Evolutionary conservation across 176 grass and related monocot species (phyloP), one percentile per base, ranked within the genome.

Genomic region (Saccharum officinarum): DNA sequence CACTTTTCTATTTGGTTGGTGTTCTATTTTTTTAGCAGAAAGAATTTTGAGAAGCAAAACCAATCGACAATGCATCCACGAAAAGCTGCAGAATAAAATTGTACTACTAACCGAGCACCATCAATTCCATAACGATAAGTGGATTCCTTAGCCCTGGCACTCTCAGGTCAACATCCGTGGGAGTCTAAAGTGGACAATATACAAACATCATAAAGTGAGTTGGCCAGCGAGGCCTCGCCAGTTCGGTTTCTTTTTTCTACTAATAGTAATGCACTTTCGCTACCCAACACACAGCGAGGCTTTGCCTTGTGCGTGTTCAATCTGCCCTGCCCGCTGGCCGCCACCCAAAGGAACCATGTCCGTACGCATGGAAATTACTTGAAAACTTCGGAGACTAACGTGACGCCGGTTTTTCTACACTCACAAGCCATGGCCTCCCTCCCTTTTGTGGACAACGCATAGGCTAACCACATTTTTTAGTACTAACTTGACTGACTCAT

Each of bases 401-500:
- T n/a, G n/a, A n/a, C n/a, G n/a, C n/a, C n/a, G n/a, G n/a, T n/a
- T 86, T 63, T 28, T 61, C 76, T 62, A 81, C 31, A 23, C 44
- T 23, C 63, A 4, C 34, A 16, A 4, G n/a, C 40, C 10, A 41
- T 16, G 6, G 66, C 82, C 70, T 40, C 50, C 71, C 31, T 17
- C 20, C 57, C 57, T 61, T 61, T 25, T 10, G 30, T 39, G 28
- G 79, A 82, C 79, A 90, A 83, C 88, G 84, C 84, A 86, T 38
- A 54, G 50, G 62, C 67, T 30, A 49, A 39, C 73, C 45, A 8
- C 33, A 37, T 16, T 72, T 38, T 59, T n/a, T n/a, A n/a, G n/a
- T n/a, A n/a, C 5, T 70, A 72, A 31, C 50, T 45, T 46, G 73
- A 82, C 55, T 44, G 55, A 47, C 79, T 78, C 73, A 46, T 67